Percentiles rank a stretch among this genome's conserved stretches.
These are phyloP conservation scores for Ophidiomyces ophidiicola DNA, from an alignment of 2,329 filamentous ascomycete genomes.

Conservation along the genomic window DNA sequence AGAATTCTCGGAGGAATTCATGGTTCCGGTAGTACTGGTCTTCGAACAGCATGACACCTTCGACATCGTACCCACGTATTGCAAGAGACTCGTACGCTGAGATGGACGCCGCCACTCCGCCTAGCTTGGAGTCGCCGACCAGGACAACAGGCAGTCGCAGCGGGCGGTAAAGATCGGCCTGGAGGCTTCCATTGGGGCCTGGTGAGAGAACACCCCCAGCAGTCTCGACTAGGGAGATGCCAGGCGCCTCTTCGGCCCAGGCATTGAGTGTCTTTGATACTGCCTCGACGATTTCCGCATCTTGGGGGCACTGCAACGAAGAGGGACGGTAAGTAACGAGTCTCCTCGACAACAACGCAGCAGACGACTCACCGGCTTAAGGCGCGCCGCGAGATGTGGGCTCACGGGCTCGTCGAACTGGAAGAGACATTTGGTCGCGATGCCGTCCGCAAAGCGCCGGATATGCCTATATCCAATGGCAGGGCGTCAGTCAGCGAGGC, in stretches of 20 bases:
- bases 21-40: constrained; percentile 56
- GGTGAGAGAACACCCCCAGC: constrained; percentile 74
- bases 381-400: constrained; percentile 59
- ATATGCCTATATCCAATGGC: constrained; percentile 45
- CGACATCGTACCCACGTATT: constrained; percentile 67
- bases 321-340: constrained; percentile 7
- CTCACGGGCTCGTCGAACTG: constrained; percentile 65
- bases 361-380: constrained; percentile 31
- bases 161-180: constrained; percentile 65
- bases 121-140: constrained; percentile 61
- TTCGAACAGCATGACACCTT: constrained; percentile 56
- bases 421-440: constrained; percentile 51
- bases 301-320: constrained; percentile 35
- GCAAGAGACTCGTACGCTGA: constrained; percentile 66
- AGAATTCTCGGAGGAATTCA: constrained; percentile 55
- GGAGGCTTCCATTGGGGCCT: constrained; percentile 59
- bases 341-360: not conserved
- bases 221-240: constrained; percentile 49
- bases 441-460: constrained; percentile 43
- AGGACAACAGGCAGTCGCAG: constrained; percentile 62
- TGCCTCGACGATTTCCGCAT: constrained; percentile 41
- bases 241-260: constrained; percentile 14
- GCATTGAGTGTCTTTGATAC: constrained; percentile 36
- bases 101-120: constrained; percentile 69
- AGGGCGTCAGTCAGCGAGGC: not conserved